phyloP scores from a whole-genome alignment of 257 asterid species.

The Thymus quinquecostatus region DNA sequence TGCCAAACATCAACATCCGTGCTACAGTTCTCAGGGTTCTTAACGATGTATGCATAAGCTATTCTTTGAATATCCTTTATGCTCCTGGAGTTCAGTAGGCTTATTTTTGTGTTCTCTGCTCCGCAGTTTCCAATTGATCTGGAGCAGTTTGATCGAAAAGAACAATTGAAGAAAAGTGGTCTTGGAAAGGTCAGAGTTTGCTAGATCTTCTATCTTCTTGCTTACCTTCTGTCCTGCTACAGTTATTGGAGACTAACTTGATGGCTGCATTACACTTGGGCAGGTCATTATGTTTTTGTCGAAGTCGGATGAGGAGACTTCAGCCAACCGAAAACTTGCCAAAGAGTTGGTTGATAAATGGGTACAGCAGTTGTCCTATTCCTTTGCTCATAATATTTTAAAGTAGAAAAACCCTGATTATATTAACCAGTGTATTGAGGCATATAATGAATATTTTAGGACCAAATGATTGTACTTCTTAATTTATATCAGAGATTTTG shows the following conservation, averaged over 20 bases:
- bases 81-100: constrained; percentile 7
- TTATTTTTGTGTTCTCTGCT: constrained; percentile 28
- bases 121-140: constrained; percentile 86
- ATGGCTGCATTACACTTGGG: constrained; percentile 27
- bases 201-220: not conserved
- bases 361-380: constrained; percentile 46
- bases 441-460: too few species aligned
- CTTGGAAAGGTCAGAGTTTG: constrained; percentile 74
- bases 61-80: not conserved
- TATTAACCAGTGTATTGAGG: too few species aligned
- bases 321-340: constrained; percentile 82
- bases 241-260: constrained; percentile 5
- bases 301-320: constrained; percentile 89
- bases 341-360: constrained; percentile 96
- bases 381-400: not conserved
- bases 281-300: constrained; percentile 94
- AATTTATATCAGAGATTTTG: not conserved
- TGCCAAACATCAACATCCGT: constrained; percentile 84
- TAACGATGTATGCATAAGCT: constrained; percentile 61
- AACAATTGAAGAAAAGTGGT: constrained; percentile 84
- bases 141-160: constrained; percentile 73
- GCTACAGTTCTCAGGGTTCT: constrained; percentile 81
- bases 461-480: too few species aligned
- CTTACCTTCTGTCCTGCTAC: not conserved
- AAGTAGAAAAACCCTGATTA: too few species aligned